Evolutionary conservation across 148 eudicot genomes (phyloP).

Genomic region (Heliamphora exappendiculata): DNA sequence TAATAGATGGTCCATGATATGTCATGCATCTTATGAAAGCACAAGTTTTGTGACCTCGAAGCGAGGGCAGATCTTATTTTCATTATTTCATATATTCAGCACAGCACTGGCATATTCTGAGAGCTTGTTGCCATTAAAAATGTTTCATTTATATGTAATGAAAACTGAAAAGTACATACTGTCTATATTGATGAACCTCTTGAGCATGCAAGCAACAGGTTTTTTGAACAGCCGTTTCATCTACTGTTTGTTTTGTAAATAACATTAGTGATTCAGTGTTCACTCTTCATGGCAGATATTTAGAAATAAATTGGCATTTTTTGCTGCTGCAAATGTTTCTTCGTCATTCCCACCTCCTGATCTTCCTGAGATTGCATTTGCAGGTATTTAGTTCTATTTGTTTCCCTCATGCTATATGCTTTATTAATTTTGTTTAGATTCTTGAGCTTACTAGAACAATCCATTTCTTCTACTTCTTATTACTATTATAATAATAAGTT

Average conservation of each 20-base stretch:
- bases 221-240: not conserved
- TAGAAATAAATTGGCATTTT: constrained; percentile 76
- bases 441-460: not conserved
- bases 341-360: constrained; percentile 82
- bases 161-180: not conserved
- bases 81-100: not conserved
- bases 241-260: constrained; percentile 9
- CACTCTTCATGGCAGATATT: constrained; percentile 53
- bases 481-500: not conserved
- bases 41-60: not conserved
- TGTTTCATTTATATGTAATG: not conserved
- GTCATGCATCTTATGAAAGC: not conserved
- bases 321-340: constrained; percentile 87
- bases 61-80: not conserved
- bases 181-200: not conserved
- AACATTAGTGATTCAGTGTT: not conserved
- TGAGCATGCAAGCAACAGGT: not conserved
- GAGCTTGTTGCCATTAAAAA: not conserved
- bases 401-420: not conserved
- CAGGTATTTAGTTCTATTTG: constrained; percentile 37
- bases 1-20: not conserved
- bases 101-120: not conserved
- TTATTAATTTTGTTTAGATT: not conserved
- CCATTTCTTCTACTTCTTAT: not conserved
- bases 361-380: constrained; percentile 93